phyloP scores from a whole-genome alignment of 192 early-diverging fungal species.

The Coemansia sp. region DNA sequence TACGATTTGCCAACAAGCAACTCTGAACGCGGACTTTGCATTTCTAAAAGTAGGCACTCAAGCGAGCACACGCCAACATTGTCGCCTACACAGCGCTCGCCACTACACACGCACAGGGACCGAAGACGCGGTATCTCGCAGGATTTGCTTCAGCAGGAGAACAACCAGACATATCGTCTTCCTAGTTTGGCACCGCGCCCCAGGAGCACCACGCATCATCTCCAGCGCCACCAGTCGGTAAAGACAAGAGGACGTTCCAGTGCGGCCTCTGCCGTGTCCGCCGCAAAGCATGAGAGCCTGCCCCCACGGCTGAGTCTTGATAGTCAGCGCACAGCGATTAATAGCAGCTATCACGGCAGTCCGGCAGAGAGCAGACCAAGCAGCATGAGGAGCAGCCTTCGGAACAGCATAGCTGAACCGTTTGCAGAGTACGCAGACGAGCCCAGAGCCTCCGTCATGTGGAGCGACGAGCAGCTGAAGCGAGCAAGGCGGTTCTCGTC shows the following conservation, averaged over 20 bases:
- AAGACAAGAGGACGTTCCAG: background rate
- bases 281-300: conserved; percentile 11
- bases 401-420: conserved; percentile 9
- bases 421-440: conserved; percentile 7
- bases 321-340: conserved; percentile 35
- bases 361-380: conserved; percentile 1
- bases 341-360: conserved; percentile 13
- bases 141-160: conserved; percentile 10
- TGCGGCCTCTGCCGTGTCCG: background rate
- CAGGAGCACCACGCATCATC: background rate
- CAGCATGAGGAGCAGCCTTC: conserved; percentile 7
- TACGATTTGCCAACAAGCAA: background rate
- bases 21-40: background rate
- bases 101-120: conserved; percentile 3
- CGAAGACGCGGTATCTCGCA: conserved; percentile 10
- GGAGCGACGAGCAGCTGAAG: conserved; percentile 35
- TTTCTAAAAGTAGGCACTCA: conserved; percentile 3
- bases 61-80: background rate
- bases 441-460: conserved; percentile 14
- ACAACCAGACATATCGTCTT: conserved; percentile 6
- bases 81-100: conserved; percentile 30
- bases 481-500: conserved; percentile 29
- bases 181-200: conserved; percentile 8
- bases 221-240: background rate
- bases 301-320: conserved; percentile 42